Evolutionary conservation across 352 stramenopile genomes (phyloP), one percentile per base, ranked within the genome.

Genomic region (Globisporangium canariense): DNA sequence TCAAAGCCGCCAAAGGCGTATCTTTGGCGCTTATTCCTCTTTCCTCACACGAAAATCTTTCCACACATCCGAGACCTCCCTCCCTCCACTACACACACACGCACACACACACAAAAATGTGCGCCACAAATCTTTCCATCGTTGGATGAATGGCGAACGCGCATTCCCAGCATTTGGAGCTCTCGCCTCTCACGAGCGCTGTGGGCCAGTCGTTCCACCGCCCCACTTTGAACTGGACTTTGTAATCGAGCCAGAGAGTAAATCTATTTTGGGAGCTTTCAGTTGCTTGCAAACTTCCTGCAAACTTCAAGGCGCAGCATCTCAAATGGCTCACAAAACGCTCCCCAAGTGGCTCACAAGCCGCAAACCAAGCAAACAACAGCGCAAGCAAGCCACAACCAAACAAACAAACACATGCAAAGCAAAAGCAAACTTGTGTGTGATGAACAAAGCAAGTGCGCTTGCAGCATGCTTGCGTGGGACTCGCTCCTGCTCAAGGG

Each of bases 281-380:
- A 41, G 36, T 22, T 49, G 43, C 40, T 47, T 47, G 36, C 36
- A 41, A 41, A 41, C 41, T 20, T 47, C 14, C 41, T 47, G 41
- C 43, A 25, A 49, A 49, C 43, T 49, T 49, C 43, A 49, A 49
- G 18, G 18, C 10, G 18, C 43, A 49, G 43, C 18, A 22, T 49
- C 43, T 49, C 43, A 49, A 49, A 49, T 49, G 43, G 43, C 43
- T 49, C 43, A 49, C 43, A 49, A 46, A 46, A 41, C 36, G 36
- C 36, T 41, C 14, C 36, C 36, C 36, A 14, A 41, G 14, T 41
- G 36, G 36, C 36, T 41, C 36, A 41, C 36, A 41, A 41, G 11
- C 3, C 34, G 34, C 25, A 40, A 40, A 40, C 8, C 34, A 40
- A 38, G 11, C 34, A 41, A 41, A 14, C 36, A 41, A 41, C 32